A percentile compares a stretch with the other conserved stretches of the same genome.
These are phyloP conservation scores for Ceratocystis alfenasii DNA, from an alignment of 2,329 filamentous ascomycete genomes.

Conservation along the genomic window DNA sequence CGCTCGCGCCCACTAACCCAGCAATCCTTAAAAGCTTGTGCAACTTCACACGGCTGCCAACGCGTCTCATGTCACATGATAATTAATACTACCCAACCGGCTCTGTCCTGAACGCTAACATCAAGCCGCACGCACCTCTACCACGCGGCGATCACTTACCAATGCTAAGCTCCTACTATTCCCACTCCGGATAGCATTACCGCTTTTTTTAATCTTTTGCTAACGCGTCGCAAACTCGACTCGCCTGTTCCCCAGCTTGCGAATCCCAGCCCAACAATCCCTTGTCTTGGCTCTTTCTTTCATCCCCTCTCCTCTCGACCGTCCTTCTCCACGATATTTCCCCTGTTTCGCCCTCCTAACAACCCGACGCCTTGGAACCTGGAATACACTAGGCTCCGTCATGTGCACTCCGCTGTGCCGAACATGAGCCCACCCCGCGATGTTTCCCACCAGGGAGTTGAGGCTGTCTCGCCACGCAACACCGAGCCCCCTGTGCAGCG, in stretches of 20 bases:
- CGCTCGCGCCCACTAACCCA: no score
- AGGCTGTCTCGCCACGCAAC: slow-evolving; percentile 31
- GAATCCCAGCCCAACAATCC: no score
- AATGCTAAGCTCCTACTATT: neutral
- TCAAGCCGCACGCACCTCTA: no score
- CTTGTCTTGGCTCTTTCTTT: no score
- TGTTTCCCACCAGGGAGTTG: slow-evolving; percentile 23
- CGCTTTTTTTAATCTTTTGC: neutral
- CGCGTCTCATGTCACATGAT: no score
- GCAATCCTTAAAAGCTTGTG: no score
- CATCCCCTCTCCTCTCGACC: no score
- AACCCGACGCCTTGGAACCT: neutral
- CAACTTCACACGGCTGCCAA: no score
- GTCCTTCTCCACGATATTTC: neutral
- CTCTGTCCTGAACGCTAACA: no score
- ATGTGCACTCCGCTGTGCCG: slow-evolving; percentile 15
- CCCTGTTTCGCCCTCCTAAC: neutral
- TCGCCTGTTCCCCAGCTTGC: no score
- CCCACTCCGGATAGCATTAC: neutral
- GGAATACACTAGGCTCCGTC: neutral
- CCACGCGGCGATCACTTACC: neutral
- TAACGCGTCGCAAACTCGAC: no score
- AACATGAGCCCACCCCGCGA: slow-evolving; percentile 19
- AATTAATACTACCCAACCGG: no score
- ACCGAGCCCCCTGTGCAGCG: slow-evolving; percentile 26